A percentile compares a stretch with the other conserved stretches of the same genome.
These are phyloP conservation scores for Apiotrichum akiyoshidainum DNA, from an alignment of 1,284 basidiomycete genomes.

Conservation along the genomic window DNA sequence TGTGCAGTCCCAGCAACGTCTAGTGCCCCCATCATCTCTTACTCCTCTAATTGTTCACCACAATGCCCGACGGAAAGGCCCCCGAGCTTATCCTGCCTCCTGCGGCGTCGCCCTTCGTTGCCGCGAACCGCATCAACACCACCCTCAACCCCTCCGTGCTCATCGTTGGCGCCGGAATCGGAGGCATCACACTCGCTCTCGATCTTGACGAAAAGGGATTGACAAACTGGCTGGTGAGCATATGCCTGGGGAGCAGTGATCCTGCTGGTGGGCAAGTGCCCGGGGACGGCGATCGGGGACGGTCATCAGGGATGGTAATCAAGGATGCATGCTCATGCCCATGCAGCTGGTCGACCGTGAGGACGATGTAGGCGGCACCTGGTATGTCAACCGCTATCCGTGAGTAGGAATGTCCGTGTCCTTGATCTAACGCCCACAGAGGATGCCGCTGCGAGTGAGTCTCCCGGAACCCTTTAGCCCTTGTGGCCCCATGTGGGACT, in stretches of 20 bases:
- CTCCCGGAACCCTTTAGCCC: neutral
- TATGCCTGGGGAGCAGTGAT: no score
- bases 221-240: constrained; percentile 19
- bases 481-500: neutral
- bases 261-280: no score
- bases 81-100: neutral
- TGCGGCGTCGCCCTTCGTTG: neutral
- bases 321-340: neutral
- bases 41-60: neutral
- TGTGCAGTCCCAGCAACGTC: no score
- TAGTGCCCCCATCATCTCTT: neutral
- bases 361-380: constrained; percentile 18
- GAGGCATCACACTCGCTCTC: constrained; percentile 17
- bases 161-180: constrained; percentile 15
- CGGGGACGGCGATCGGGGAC: no score
- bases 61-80: constrained; percentile 3
- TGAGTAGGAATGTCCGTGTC: neutral
- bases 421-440: neutral
- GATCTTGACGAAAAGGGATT: constrained; percentile 15
- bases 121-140: constrained; percentile 1
- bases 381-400: constrained; percentile 19
- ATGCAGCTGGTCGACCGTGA: constrained; percentile 15
- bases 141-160: constrained; percentile 7
- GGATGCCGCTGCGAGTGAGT: constrained; percentile 16
- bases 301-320: no score